These are phyloP conservation scores for Sindora glabra DNA, from an alignment of 306 rosid species.

Conservation along the genomic window DNA sequence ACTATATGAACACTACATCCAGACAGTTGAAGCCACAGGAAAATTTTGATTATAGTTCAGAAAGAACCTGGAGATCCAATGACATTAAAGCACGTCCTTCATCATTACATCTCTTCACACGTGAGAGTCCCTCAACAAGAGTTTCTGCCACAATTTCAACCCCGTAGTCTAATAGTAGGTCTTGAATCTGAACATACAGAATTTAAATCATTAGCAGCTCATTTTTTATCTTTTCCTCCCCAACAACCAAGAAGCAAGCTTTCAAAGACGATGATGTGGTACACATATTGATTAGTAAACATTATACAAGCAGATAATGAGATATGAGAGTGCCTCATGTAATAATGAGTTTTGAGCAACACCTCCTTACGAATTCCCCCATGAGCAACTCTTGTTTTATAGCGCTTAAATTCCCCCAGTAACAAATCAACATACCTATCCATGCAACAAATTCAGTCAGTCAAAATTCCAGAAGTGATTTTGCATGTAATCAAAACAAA, in stretches of 20 bases:
- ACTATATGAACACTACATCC: background rate
- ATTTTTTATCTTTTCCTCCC: background rate
- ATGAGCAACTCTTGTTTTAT: slow-evolving; percentile 83
- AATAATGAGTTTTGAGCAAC: slow-evolving; percentile 22
- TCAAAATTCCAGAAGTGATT: slow-evolving; percentile 20
- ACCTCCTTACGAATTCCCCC: slow-evolving; percentile 95
- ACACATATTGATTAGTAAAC: background rate
- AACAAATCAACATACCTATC: slow-evolving; percentile 88
- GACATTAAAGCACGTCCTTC: slow-evolving; percentile 98
- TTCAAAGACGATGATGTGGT: slow-evolving; percentile 1
- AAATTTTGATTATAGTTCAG: background rate
- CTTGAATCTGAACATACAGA: slow-evolving; percentile 55
- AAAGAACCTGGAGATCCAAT: slow-evolving; percentile 83
- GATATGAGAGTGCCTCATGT: background rate
- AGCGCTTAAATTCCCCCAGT: slow-evolving; percentile 98
- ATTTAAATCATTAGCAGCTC: background rate
- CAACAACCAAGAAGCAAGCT: background rate
- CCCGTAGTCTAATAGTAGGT: slow-evolving; percentile 62
- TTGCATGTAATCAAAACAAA: background rate
- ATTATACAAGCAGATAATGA: background rate
- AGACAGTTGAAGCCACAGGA: background rate
- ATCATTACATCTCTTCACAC: slow-evolving; percentile 89
- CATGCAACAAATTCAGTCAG: slow-evolving; percentile 32
- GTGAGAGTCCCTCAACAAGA: slow-evolving; percentile 90
- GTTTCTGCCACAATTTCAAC: slow-evolving; percentile 79